Conservation (phyloP, 257 asterid genomes). For the Apocynum venetum region DNA sequence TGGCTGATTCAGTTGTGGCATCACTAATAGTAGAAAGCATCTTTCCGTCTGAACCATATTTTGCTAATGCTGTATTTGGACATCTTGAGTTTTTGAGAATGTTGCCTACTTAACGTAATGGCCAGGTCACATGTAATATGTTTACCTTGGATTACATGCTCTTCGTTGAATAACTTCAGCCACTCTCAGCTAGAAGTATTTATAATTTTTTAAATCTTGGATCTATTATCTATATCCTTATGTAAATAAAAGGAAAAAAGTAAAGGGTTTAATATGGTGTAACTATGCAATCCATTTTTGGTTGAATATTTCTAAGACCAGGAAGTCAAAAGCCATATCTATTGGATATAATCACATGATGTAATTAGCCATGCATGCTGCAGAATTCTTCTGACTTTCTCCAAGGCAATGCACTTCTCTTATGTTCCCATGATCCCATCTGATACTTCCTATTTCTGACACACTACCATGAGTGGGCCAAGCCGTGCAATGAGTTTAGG, state of each 20-base stretch:
- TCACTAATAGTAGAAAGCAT: not conserved
- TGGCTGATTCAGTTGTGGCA: not conserved
- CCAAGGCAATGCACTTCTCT: not conserved
- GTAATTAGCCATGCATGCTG: not conserved
- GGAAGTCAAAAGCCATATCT: not conserved
- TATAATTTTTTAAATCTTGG: not conserved
- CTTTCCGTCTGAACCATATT: not conserved
- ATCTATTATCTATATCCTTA: not conserved
- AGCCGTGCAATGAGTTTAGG: not conserved
- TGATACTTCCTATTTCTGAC: not conserved
- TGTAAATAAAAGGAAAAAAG: not conserved
- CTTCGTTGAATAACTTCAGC: not conserved
- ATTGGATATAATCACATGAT: not conserved
- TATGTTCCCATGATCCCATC: not conserved
- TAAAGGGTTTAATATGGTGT: not conserved
- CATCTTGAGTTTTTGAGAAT: not conserved
- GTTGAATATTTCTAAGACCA: not conserved
- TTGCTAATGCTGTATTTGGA: not conserved
- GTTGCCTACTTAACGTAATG: not conserved
- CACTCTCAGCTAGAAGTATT: not conserved
- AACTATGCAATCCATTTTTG: not conserved
- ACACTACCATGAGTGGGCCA: not conserved
- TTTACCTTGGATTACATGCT: not conserved
- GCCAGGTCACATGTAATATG: not conserved
- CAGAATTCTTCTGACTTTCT: not conserved